Evolutionary conservation across 2,329 filamentous ascomycete genomes (phyloP).

Genomic region (Ascocoryne sarcoides): DNA sequence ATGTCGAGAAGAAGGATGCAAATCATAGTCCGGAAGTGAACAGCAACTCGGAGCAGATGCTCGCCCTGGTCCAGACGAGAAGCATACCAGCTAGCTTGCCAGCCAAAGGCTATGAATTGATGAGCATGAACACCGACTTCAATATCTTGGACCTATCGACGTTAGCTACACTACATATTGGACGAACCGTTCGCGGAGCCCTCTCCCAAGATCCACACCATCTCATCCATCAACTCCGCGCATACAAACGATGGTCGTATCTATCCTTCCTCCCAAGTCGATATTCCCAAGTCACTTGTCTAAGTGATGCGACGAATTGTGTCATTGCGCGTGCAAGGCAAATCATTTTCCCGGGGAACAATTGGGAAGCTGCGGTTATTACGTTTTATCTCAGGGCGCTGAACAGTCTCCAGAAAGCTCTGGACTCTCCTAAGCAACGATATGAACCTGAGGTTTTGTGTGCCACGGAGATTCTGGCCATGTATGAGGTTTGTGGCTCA

Average conservation of each 20-base stretch:
- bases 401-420: slow-evolving; percentile 16
- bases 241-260: slow-evolving; percentile 22
- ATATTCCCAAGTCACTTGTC: slow-evolving; percentile 19
- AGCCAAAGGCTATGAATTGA: slow-evolving; percentile 21
- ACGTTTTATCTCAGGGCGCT: slow-evolving; percentile 19
- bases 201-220: slow-evolving; percentile 17
- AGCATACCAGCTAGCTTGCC: slow-evolving; percentile 10
- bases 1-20: background rate
- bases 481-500: slow-evolving; percentile 19
- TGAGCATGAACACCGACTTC: slow-evolving; percentile 19
- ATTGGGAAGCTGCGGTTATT: slow-evolving; percentile 13
- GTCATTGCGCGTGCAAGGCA: slow-evolving; percentile 23
- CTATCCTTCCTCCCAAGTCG: slow-evolving; percentile 22
- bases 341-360: slow-evolving; percentile 14
- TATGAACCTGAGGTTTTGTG: slow-evolving; percentile 21
- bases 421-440: slow-evolving; percentile 17
- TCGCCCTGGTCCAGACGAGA: background rate
- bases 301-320: slow-evolving; percentile 24
- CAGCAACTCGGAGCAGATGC: background rate
- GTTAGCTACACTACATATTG: slow-evolving; percentile 22
- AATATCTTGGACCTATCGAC: slow-evolving; percentile 24
- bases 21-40: background rate
- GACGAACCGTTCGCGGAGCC: slow-evolving; percentile 18
- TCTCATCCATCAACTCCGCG: slow-evolving; percentile 19
- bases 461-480: slow-evolving; percentile 20